phyloP scores from a whole-genome alignment of 768 basidiomycete species.

The Amylocystis lapponica region DNA sequence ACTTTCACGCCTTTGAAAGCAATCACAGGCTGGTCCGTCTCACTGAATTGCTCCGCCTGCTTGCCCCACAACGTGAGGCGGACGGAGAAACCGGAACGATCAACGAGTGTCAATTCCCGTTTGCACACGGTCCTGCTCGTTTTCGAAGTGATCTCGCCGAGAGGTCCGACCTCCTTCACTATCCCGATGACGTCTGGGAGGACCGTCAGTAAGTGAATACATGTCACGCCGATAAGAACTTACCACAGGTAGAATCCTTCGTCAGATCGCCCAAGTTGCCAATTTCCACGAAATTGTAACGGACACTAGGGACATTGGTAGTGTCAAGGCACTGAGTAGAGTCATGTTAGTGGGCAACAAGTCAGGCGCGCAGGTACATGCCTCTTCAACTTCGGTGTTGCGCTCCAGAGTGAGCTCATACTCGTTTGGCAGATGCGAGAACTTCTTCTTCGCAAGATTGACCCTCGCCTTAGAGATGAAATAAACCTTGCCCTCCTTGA shows the following conservation, averaged over 20 bases:
- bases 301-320: conserved; percentile 69
- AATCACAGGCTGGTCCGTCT: conserved; percentile 60
- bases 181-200: conserved; percentile 78
- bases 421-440: conserved; percentile 83
- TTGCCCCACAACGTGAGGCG: conserved; percentile 94
- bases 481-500: conserved; percentile 92
- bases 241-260: conserved; percentile 85
- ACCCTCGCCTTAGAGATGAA: conserved; percentile 87
- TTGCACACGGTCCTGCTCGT: conserved; percentile 65
- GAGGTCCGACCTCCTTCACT: conserved; percentile 69
- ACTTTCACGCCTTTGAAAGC: conserved; percentile 95
- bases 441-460: conserved; percentile 96
- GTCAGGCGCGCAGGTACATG: conserved; percentile 25
- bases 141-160: conserved; percentile 72
- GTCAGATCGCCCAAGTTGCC: conserved; percentile 51
- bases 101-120: conserved; percentile 85
- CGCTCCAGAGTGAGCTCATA: conserved; percentile 89
- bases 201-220: neutral
- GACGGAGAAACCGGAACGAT: conserved; percentile 71
- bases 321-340: conserved; percentile 71
- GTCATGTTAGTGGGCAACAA: conserved; percentile 3
- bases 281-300: conserved; percentile 76
- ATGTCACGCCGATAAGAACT: conserved; percentile 14
- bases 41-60: conserved; percentile 78
- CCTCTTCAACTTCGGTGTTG: conserved; percentile 81